These are phyloP conservation scores for Phytopythium boreale DNA, from an alignment of 352 stramenopile species.

Conservation along the genomic window DNA sequence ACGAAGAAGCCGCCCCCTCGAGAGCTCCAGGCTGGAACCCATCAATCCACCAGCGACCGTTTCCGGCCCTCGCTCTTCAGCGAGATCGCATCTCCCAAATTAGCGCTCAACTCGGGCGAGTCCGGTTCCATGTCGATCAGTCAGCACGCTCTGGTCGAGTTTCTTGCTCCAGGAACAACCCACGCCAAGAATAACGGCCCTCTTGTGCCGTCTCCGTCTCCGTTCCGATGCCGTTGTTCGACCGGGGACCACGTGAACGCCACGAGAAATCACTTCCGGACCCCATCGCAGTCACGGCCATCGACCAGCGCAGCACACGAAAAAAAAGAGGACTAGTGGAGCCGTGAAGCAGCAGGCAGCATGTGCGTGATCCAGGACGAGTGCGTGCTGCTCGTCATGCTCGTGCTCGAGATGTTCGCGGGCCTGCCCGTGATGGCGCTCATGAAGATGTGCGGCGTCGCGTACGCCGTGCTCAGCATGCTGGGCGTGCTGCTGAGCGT, in stretches of 20 bases:
- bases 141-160: background rate
- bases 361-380: constrained; percentile 50
- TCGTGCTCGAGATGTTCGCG: constrained; percentile 32
- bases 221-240: background rate
- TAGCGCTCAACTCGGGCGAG: background rate
- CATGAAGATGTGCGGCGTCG: constrained; percentile 41
- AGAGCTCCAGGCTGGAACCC: background rate
- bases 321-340: background rate
- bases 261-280: too few relatives aligned
- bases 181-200: background rate
- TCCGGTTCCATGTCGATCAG: background rate
- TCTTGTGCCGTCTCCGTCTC: background rate
- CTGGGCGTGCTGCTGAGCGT: constrained; percentile 39
- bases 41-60: background rate
- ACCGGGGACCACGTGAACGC: background rate
- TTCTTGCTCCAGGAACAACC: background rate
- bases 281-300: background rate
- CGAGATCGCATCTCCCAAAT: background rate
- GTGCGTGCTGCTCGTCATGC: constrained; percentile 40
- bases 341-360: background rate
- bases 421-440: constrained; percentile 45
- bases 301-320: background rate
- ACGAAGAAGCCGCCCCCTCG: background rate
- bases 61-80: background rate
- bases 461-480: constrained; percentile 28